Conservation (phyloP, 768 basidiomycete species). For the Lactarius sanguifluus region DNA sequence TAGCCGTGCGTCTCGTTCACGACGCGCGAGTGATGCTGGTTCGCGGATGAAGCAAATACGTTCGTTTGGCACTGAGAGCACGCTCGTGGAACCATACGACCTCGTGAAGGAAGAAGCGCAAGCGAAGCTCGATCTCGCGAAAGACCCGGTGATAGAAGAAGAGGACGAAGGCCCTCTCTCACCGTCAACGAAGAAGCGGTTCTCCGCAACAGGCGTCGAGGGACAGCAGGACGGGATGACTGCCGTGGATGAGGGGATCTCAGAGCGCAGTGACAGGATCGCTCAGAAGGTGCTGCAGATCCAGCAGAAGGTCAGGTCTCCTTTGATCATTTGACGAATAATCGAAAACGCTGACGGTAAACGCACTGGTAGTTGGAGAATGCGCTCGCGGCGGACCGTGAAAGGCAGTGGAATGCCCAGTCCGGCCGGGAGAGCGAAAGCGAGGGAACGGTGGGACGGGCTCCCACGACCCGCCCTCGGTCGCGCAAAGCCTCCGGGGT, state of each 20-base stretch:
- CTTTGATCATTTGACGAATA: neutral
- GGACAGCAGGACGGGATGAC: slow-evolving; percentile 72
- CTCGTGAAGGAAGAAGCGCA: slow-evolving; percentile 39
- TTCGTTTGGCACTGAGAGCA: slow-evolving; percentile 78
- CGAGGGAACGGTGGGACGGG: slow-evolving; percentile 40
- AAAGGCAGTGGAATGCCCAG: slow-evolving; percentile 42
- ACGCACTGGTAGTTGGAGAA: slow-evolving; percentile 60
- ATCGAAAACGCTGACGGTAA: slow-evolving; percentile 3
- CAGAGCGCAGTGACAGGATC: slow-evolving; percentile 81
- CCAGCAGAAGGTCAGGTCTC: slow-evolving; percentile 76
- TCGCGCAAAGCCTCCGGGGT: slow-evolving; percentile 40
- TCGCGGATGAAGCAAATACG: slow-evolving; percentile 54
- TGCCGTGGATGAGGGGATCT: slow-evolving; percentile 86
- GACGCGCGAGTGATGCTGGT: slow-evolving; percentile 58
- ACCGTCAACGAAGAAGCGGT: slow-evolving; percentile 66
- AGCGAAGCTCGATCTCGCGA: slow-evolving; percentile 54
- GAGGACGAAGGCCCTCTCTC: slow-evolving; percentile 36
- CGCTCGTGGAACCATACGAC: slow-evolving; percentile 67
- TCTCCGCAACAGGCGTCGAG: slow-evolving; percentile 69
- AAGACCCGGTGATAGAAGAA: slow-evolving; percentile 54
- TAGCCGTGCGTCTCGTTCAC: slow-evolving; percentile 61
- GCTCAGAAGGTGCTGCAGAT: slow-evolving; percentile 86
- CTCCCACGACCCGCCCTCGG: slow-evolving; percentile 29
- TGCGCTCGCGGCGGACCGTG: slow-evolving; percentile 62
- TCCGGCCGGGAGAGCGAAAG: slow-evolving; percentile 56